phyloP scores from a whole-genome alignment of 768 basidiomycete species.

The Tricholoma flavovirens region DNA sequence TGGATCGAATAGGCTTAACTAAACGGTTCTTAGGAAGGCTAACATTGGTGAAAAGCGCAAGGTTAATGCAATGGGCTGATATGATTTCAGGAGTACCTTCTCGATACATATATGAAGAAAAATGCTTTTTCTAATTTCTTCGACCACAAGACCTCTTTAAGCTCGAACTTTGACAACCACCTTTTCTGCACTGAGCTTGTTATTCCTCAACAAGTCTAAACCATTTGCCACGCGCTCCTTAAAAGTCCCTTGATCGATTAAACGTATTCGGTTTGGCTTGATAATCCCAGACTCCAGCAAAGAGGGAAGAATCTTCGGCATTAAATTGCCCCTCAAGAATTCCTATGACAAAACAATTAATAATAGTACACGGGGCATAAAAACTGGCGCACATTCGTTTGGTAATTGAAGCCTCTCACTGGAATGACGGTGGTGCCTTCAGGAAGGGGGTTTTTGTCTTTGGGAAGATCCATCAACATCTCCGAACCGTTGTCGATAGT shows the following conservation, averaged over 20 bases:
- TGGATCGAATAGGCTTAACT: too few relatives aligned
- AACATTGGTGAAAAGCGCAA: too few relatives aligned
- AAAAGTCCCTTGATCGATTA: constrained; percentile 38
- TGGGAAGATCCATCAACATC: constrained; percentile 28
- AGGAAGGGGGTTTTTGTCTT: constrained; percentile 32
- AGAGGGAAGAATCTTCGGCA: constrained; percentile 40
- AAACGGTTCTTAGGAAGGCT: too few relatives aligned
- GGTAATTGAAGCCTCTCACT: constrained; percentile 37
- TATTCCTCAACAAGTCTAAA: constrained; percentile 39
- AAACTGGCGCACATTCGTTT: constrained; percentile 26
- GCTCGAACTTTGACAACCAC: constrained; percentile 33
- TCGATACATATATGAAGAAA: background rate
- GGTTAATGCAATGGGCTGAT: too few relatives aligned
- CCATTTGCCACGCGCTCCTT: constrained; percentile 37
- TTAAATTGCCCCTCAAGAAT: constrained; percentile 35
- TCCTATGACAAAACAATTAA: constrained; percentile 24
- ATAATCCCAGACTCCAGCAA: constrained; percentile 34
- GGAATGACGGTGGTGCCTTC: constrained; percentile 29
- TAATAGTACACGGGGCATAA: background rate
- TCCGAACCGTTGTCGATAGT: constrained; percentile 23
- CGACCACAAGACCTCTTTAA: background rate
- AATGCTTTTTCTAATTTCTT: background rate
- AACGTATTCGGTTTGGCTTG: constrained; percentile 33
- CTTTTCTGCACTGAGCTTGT: constrained; percentile 47
- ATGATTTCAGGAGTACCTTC: background rate